Conservation (phyloP, 805 yeast species). For the Lipomyces sp. region DNA sequence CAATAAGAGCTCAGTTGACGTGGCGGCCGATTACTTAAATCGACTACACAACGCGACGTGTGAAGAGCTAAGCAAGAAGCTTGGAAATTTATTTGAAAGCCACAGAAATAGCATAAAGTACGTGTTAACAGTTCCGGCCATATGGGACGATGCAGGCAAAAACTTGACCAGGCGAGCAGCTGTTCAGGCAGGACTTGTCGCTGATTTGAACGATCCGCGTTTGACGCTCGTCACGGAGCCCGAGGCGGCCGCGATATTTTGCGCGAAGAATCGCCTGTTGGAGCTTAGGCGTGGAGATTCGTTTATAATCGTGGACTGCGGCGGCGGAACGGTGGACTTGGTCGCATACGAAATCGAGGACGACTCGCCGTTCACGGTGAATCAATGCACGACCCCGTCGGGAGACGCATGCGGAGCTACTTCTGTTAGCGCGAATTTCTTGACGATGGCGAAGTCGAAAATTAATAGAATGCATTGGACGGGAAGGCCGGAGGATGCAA, state of each 20-base stretch:
- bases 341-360: constrained; percentile 27
- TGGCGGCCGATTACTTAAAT: constrained; percentile 19
- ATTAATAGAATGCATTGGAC: background rate
- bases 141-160: constrained; percentile 27
- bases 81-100: constrained; percentile 4
- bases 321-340: constrained; percentile 29
- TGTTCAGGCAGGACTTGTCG: constrained; percentile 23
- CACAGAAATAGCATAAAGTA: constrained; percentile 17
- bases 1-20: constrained; percentile 20
- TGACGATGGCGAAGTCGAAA: background rate
- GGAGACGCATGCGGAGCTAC: constrained; percentile 26
- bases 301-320: constrained; percentile 26
- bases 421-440: constrained; percentile 2
- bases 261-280: constrained; percentile 16
- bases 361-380: constrained; percentile 19
- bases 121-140: constrained; percentile 26
- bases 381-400: constrained; percentile 22
- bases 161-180: constrained; percentile 23
- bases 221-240: constrained; percentile 25
- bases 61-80: constrained; percentile 5
- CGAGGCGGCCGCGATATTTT: constrained; percentile 27
- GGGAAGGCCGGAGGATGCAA: background rate
- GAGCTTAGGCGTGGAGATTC: constrained; percentile 5
- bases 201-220: constrained; percentile 8
- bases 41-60: constrained; percentile 8